A percentile compares a stretch with the other conserved stretches of the same genome.
Conservation (phyloP, 352 stramenopile species). For the Globisporangium canariense region DNA sequence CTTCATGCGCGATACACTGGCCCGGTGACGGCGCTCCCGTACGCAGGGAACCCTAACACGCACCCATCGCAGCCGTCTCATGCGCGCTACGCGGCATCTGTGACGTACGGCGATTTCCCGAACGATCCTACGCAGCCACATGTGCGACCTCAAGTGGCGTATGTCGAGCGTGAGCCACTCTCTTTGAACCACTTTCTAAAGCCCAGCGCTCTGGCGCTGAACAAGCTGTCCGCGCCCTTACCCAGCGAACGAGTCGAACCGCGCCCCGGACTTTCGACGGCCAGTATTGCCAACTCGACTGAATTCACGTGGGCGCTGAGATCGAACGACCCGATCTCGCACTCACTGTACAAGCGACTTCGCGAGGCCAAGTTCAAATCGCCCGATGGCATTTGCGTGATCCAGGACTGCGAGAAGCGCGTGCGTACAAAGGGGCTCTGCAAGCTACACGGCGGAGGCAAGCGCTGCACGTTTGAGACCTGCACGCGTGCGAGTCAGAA, state of each 20-base stretch:
- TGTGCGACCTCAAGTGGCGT: not conserved
- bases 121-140: not conserved
- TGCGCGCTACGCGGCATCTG: not conserved
- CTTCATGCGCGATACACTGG: not conserved
- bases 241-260: not conserved
- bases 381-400: not conserved
- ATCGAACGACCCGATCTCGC: not conserved
- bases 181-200: not conserved
- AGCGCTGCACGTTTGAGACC: not conserved
- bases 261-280: not conserved
- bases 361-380: slow-evolving; percentile 1
- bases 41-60: not conserved
- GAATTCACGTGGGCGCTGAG: not conserved
- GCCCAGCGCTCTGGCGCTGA: not conserved
- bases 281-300: not conserved
- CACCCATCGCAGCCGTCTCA: not conserved
- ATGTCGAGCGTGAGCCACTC: no score
- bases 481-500: not conserved
- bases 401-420: not conserved
- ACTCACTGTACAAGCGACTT: not conserved
- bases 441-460: not conserved
- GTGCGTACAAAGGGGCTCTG: not conserved
- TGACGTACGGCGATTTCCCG: not conserved
- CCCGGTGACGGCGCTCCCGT: not conserved
- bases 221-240: not conserved